Evolutionary conservation across 306 rosid genomes (phyloP).

Genomic region (Notholithocarpus densiflorus): DNA sequence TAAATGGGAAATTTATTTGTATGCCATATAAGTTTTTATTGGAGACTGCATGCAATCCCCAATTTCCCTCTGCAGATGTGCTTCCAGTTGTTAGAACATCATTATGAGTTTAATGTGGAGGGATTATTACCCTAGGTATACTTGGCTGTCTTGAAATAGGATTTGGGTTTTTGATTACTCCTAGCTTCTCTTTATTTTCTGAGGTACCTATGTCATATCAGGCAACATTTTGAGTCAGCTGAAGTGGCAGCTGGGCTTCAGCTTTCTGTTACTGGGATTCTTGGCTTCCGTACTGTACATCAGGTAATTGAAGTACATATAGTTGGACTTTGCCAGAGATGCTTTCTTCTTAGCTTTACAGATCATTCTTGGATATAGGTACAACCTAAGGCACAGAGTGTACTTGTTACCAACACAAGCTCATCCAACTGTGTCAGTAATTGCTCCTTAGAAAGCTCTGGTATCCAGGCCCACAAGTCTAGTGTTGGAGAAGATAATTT

Average conservation of each 20-base stretch:
- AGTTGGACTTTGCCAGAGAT: neutral
- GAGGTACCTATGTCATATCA: slow-evolving; percentile 35
- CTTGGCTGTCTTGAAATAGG: slow-evolving; percentile 6
- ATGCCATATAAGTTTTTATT: too few relatives aligned
- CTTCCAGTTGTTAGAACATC: neutral
- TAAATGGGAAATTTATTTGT: too few relatives aligned
- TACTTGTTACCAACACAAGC: slow-evolving; percentile 63
- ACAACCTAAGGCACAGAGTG: slow-evolving; percentile 93
- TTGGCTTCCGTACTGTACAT: slow-evolving; percentile 86
- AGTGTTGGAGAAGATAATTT: slow-evolving; percentile 31
- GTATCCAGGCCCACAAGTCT: slow-evolving; percentile 30
- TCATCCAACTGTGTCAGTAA: slow-evolving; percentile 27
- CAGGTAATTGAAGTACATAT: slow-evolving; percentile 51
- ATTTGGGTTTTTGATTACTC: slow-evolving; percentile 9
- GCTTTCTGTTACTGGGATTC: slow-evolving; percentile 88
- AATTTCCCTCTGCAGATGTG: neutral
- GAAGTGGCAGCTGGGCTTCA: slow-evolving; percentile 78
- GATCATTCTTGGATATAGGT: slow-evolving; percentile 43
- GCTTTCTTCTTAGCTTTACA: slow-evolving; percentile 20
- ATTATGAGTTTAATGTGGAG: too few relatives aligned
- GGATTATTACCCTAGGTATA: neutral
- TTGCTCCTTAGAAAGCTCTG: slow-evolving; percentile 27
- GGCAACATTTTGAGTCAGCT: slow-evolving; percentile 81
- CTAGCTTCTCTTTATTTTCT: slow-evolving; percentile 23
- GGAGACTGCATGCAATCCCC: neutral